phyloP scores from a whole-genome alignment of 2,329 filamentous ascomycete species.

The Akanthomyces lecanii region DNA sequence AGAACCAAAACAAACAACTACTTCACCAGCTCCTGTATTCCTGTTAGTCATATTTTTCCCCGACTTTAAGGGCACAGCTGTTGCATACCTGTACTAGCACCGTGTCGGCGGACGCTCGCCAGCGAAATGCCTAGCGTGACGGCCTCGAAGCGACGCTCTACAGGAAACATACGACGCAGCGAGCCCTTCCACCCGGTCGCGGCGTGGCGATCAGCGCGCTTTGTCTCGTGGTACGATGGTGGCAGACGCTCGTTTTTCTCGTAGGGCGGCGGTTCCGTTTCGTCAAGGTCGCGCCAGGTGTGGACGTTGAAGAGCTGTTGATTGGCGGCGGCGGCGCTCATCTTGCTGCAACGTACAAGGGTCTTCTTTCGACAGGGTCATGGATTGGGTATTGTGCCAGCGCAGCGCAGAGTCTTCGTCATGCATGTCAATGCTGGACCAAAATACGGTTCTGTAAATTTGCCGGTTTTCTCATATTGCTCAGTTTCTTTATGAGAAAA shows the following conservation, averaged over 20 bases:
- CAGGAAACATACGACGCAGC: slow-evolving; percentile 8
- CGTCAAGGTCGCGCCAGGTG: not conserved
- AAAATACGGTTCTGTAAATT: not conserved
- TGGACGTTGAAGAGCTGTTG: not conserved
- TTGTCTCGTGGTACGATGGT: slow-evolving; percentile 10
- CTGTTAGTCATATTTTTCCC: not conserved
- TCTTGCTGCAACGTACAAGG: not conserved
- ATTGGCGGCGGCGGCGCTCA: not conserved
- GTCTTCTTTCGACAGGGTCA: not conserved
- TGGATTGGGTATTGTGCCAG: not conserved
- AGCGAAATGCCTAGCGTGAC: slow-evolving; percentile 8
- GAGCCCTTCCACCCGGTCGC: slow-evolving; percentile 2
- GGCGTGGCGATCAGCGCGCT: slow-evolving; percentile 1
- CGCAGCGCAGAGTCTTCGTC: not conserved
- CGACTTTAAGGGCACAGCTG: no score
- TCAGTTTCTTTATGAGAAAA: not conserved
- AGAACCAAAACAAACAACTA: slow-evolving; percentile 1
- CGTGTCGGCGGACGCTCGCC: not conserved
- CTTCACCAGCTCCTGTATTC: not conserved
- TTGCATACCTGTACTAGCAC: not conserved
- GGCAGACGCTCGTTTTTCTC: slow-evolving; percentile 10
- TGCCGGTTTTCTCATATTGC: no score
- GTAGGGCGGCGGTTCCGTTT: slow-evolving; percentile 9
- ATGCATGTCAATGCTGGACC: no score
- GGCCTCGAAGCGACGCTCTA: slow-evolving; percentile 11